Percentiles rank a stretch among this genome's conserved stretches.
Evolutionary conservation across 768 basidiomycete species (phyloP).

Genomic region (Termitomyces sp.): DNA sequence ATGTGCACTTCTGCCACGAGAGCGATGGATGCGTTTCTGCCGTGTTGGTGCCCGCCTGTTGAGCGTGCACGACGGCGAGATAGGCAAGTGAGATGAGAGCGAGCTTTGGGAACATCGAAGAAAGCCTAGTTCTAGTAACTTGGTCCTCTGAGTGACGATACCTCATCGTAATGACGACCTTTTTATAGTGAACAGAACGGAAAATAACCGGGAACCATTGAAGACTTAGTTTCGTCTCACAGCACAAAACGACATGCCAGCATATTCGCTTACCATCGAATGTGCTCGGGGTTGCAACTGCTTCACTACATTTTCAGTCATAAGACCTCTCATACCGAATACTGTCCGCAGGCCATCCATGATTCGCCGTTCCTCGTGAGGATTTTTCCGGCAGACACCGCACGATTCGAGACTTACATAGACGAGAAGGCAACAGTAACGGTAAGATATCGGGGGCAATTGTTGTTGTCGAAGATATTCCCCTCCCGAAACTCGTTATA

Average conservation of each 20-base stretch:
- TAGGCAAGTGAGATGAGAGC: constrained; percentile 37
- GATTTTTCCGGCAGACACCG: neutral
- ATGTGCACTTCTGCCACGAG: constrained; percentile 43
- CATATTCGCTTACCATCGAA: neutral
- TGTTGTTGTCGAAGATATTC: neutral
- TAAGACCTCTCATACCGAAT: constrained; percentile 2
- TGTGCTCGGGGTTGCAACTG: neutral
- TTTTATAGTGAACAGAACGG: constrained; percentile 2
- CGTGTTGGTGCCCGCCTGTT: constrained; percentile 49
- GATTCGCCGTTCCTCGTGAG: neutral
- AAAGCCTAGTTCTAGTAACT: neutral
- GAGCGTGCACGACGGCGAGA: constrained; percentile 42
- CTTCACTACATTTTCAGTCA: neutral
- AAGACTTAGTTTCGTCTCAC: neutral
- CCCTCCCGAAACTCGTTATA: neutral
- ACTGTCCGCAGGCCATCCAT: neutral
- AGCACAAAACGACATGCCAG: neutral
- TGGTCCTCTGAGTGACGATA: neutral
- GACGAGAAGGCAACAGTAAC: neutral
- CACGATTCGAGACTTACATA: neutral
- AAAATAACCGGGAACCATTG: constrained; percentile 4
- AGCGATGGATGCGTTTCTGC: constrained; percentile 27
- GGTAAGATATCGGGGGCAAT: constrained; percentile 4
- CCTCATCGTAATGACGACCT: neutral
- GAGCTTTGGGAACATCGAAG: constrained; percentile 34